These are phyloP conservation scores for Phytopythium aichiense DNA, from an alignment of 352 stramenopile genomes.

Conservation along the genomic window DNA sequence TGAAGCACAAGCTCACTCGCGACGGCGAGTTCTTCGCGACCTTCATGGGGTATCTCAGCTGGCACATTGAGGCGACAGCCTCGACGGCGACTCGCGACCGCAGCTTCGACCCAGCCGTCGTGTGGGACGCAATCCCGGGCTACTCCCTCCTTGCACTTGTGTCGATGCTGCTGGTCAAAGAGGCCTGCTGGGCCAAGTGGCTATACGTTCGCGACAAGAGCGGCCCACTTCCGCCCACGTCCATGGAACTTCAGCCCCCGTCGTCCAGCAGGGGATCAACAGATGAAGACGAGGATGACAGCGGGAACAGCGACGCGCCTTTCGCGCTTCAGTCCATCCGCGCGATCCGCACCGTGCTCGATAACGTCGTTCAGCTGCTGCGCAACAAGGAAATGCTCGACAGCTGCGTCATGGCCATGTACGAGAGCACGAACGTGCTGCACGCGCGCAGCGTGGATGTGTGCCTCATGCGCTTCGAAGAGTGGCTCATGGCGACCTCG, in stretches of 20 bases:
- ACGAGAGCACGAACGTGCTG: slow-evolving; percentile 72
- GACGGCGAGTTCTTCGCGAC: slow-evolving; percentile 72
- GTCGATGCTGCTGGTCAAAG: slow-evolving; percentile 57
- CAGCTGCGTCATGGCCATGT: slow-evolving; percentile 58
- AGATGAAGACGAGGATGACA: slow-evolving; percentile 12
- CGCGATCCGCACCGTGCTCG: slow-evolving; percentile 48
- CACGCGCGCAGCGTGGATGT: slow-evolving; percentile 57
- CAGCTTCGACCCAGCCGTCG: slow-evolving; percentile 2
- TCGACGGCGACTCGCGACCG: background rate
- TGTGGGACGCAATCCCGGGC: slow-evolving; percentile 53
- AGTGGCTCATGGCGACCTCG: slow-evolving; percentile 57
- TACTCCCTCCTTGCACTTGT: slow-evolving; percentile 60
- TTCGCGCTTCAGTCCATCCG: slow-evolving; percentile 54
- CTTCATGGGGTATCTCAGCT: slow-evolving; percentile 60
- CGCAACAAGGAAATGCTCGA: slow-evolving; percentile 61
- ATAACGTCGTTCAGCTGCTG: slow-evolving; percentile 47
- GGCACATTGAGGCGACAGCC: slow-evolving; percentile 42
- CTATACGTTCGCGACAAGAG: slow-evolving; percentile 43
- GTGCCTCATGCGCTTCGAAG: slow-evolving; percentile 56
- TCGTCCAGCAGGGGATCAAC: slow-evolving; percentile 7
- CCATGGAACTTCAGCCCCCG: slow-evolving; percentile 19
- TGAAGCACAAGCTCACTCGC: slow-evolving; percentile 50
- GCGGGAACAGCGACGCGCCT: slow-evolving; percentile 21
- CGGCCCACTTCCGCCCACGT: slow-evolving; percentile 25
- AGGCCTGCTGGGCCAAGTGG: slow-evolving; percentile 66